Conservation (phyloP, 495 filamentous ascomycete genomes). For the Penicillium nucicola region DNA sequence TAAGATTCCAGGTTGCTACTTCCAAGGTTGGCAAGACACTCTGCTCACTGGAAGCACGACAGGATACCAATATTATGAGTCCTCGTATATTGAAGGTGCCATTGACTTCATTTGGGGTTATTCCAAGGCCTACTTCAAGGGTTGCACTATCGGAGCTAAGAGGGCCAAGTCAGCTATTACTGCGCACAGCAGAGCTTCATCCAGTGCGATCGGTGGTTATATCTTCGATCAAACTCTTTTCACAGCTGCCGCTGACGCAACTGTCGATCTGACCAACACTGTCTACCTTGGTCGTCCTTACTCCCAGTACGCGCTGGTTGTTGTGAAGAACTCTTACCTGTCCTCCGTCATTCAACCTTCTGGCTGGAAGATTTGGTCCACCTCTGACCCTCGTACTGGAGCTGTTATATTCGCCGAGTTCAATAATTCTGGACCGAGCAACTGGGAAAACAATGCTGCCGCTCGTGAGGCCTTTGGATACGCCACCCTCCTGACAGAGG, state of each 20-base stretch:
- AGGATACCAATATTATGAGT: slow-evolving; percentile 11
- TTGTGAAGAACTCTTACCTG: slow-evolving; percentile 12
- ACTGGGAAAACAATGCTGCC: slow-evolving; percentile 6
- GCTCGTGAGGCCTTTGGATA: slow-evolving; percentile 5
- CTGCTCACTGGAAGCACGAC: neutral
- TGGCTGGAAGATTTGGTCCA: slow-evolving; percentile 14
- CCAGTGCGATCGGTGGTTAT: slow-evolving; percentile 8
- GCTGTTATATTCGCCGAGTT: slow-evolving; percentile 9
- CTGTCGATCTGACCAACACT: slow-evolving; percentile 8
- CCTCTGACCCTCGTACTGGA: slow-evolving; percentile 7
- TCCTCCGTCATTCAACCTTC: slow-evolving; percentile 7
- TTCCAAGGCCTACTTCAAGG: slow-evolving; percentile 15
- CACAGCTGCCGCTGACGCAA: slow-evolving; percentile 11
- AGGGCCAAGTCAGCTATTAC: slow-evolving; percentile 12
- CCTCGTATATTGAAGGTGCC: slow-evolving; percentile 11
- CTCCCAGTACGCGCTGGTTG: slow-evolving; percentile 10
- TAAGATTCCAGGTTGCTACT: neutral
- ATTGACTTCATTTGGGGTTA: slow-evolving; percentile 16
- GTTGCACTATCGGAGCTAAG: slow-evolving; percentile 13
- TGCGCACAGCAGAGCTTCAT: slow-evolving; percentile 12
- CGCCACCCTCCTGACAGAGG: slow-evolving; percentile 7
- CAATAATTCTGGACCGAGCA: slow-evolving; percentile 8
- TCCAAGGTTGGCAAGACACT: slow-evolving; percentile 7
- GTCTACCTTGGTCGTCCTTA: slow-evolving; percentile 14
- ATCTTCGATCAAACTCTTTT: slow-evolving; percentile 13